A percentile compares a stretch with the other conserved stretches of the same genome.
phyloP scores from a whole-genome alignment of 371 early-diverging fungal species.

The Mortierella sp. region DNA sequence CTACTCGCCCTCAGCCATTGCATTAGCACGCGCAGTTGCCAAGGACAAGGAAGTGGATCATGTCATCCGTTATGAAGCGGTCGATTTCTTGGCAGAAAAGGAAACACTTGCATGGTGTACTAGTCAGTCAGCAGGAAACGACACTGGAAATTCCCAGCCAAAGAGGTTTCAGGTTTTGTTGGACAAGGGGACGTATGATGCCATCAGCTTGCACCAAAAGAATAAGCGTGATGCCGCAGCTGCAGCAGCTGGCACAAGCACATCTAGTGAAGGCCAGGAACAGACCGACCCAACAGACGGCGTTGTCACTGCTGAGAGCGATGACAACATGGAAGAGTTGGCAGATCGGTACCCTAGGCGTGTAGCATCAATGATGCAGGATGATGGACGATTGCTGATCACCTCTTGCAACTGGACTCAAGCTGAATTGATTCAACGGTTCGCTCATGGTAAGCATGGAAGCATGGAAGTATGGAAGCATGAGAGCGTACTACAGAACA shows the following conservation, averaged over 20 bases:
- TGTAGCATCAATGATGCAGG: conserved; percentile 54
- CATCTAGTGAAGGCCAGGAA: conserved; percentile 35
- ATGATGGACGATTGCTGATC: conserved; percentile 78
- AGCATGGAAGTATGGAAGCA: too few species aligned
- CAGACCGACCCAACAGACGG: conserved; percentile 5
- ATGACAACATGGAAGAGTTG: conserved; percentile 44
- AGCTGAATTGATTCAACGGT: conserved; percentile 78
- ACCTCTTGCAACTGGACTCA: conserved; percentile 96
- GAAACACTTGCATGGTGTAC: conserved; percentile 56
- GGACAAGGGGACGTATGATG: conserved; percentile 96
- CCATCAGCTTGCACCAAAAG: conserved; percentile 79
- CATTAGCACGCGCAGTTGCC: conserved; percentile 70
- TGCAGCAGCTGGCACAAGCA: conserved; percentile 57
- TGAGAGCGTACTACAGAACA: too few species aligned
- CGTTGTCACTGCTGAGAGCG: conserved; percentile 39
- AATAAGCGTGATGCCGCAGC: conserved; percentile 51
- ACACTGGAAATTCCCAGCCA: conserved; percentile 6
- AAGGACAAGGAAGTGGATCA: conserved; percentile 55
- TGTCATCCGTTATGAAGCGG: conserved; percentile 63
- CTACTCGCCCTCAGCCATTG: conserved; percentile 82
- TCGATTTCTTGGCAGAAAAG: conserved; percentile 70
- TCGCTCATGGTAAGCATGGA: conserved; percentile 62
- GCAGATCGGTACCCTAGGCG: conserved; percentile 50
- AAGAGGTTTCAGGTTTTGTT: conserved; percentile 73
- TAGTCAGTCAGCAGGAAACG: conserved; percentile 5